Conservation (phyloP, 2,329 filamentous ascomycete species). For the Calonectria crousiana region DNA sequence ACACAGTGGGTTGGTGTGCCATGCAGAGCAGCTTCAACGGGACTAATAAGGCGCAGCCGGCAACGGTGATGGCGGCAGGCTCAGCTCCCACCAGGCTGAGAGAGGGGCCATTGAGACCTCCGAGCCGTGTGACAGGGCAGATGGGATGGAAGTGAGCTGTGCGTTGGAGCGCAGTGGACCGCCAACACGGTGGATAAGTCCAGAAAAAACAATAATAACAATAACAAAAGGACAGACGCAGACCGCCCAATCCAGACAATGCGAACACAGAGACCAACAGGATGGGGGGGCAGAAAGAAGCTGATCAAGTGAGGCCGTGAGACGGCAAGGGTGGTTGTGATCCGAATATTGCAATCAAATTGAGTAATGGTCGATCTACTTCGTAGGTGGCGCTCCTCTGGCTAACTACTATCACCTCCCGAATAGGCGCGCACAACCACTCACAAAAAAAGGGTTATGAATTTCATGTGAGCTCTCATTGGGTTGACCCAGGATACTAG, state of each 20-base stretch:
- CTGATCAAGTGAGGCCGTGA: background rate
- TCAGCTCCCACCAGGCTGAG: constrained; percentile 4
- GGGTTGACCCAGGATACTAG: background rate
- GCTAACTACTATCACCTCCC: background rate
- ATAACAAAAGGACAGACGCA: background rate
- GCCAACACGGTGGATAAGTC: constrained; percentile 2
- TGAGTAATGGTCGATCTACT: background rate
- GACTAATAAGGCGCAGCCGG: background rate
- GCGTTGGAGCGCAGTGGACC: constrained; percentile 15
- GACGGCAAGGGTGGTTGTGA: constrained; percentile 5
- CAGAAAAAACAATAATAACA: constrained; percentile 4
- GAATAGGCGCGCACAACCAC: background rate
- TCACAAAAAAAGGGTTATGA: background rate
- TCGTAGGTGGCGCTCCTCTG: background rate
- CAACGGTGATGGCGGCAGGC: background rate
- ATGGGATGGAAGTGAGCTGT: constrained; percentile 9
- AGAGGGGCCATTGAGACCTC: background rate
- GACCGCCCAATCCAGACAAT: background rate
- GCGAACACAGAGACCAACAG: background rate
- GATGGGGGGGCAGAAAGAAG: background rate
- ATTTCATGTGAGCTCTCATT: background rate
- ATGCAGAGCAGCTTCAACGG: constrained; percentile 2
- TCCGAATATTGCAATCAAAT: background rate
- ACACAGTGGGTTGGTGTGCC: constrained; percentile 13
- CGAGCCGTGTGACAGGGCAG: constrained; percentile 2